Evolutionary conservation across 1,284 basidiomycete species (phyloP).

Genomic region (Malassezia obtusa): DNA sequence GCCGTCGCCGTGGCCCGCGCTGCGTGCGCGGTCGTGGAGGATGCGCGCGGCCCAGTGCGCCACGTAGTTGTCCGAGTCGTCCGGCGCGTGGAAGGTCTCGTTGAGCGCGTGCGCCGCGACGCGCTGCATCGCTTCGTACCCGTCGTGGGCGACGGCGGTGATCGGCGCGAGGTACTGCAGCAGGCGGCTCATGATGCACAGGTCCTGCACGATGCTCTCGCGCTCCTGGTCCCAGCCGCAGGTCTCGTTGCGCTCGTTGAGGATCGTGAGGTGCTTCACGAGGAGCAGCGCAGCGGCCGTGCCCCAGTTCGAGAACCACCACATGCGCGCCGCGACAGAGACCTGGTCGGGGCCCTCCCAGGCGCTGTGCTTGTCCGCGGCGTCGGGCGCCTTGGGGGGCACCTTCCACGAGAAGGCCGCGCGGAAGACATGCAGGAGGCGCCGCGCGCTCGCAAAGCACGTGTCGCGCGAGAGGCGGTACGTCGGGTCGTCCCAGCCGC

Average conservation of each 20-base stretch:
- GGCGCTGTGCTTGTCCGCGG: conserved; percentile 9
- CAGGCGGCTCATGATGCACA: conserved; percentile 29
- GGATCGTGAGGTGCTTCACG: conserved; percentile 32
- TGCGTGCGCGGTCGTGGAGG: neutral
- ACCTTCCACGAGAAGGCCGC: conserved; percentile 32
- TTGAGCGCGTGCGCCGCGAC: conserved; percentile 8
- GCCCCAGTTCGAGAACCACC: conserved; percentile 35
- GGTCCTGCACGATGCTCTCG: conserved; percentile 32
- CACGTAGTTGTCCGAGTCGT: neutral
- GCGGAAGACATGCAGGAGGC: conserved; percentile 31
- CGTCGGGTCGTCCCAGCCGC: conserved; percentile 30
- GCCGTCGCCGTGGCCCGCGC: neutral
- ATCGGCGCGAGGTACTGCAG: conserved; percentile 33
- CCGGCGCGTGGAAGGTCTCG: neutral
- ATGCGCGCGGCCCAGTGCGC: conserved; percentile 13
- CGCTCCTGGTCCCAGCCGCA: conserved; percentile 28
- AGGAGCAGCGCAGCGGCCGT: conserved; percentile 31
- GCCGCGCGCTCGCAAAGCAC: conserved; percentile 28
- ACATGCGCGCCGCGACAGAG: conserved; percentile 21
- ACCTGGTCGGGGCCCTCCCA: conserved; percentile 25
- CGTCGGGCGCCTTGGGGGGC: conserved; percentile 17
- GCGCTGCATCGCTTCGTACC: conserved; percentile 27
- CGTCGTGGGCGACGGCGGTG: conserved; percentile 26
- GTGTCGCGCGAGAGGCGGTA: conserved; percentile 35
- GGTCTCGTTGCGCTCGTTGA: conserved; percentile 29